Conservation (phyloP, 352 stramenopile genomes). For the Phytophthora gonapodyides region DNA sequence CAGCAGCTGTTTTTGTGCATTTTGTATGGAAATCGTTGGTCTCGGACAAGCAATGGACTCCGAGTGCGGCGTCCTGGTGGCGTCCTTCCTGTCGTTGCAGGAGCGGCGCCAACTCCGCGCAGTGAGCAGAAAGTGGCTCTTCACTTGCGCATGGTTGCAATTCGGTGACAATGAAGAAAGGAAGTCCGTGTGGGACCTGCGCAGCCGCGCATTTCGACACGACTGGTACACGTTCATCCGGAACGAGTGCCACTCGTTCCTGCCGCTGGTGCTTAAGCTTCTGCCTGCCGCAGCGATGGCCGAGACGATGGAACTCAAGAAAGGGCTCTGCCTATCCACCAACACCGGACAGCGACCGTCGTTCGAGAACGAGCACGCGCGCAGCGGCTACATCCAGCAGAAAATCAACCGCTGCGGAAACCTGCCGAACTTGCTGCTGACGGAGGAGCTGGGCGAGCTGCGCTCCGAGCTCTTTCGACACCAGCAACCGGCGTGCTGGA, state of each 20-base stretch:
- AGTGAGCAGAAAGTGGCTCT: slow-evolving; percentile 61
- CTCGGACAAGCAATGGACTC: slow-evolving; percentile 39
- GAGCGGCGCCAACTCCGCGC: slow-evolving; percentile 50
- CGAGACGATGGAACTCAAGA: slow-evolving; percentile 62
- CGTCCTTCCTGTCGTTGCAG: slow-evolving; percentile 45
- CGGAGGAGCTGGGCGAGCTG: slow-evolving; percentile 49
- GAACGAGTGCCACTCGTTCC: slow-evolving; percentile 36
- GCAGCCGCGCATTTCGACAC: slow-evolving; percentile 59
- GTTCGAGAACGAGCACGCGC: slow-evolving; percentile 58
- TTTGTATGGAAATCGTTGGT: no score
- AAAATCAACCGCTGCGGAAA: slow-evolving; percentile 82
- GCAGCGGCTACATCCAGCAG: slow-evolving; percentile 63
- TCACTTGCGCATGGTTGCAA: slow-evolving; percentile 61
- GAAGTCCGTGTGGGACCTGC: slow-evolving; percentile 61
- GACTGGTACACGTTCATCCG: slow-evolving; percentile 63
- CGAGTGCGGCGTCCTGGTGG: slow-evolving; percentile 32
- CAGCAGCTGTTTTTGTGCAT: no score
- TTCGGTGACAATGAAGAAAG: slow-evolving; percentile 4
- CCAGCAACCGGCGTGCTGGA: slow-evolving; percentile 37
- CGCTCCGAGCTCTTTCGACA: slow-evolving; percentile 56
- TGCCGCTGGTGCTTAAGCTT: slow-evolving; percentile 40
- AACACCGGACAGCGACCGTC: slow-evolving; percentile 69
- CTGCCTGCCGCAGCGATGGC: slow-evolving; percentile 37
- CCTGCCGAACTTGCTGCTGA: slow-evolving; percentile 61
- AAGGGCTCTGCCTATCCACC: slow-evolving; percentile 59